These are phyloP conservation scores for Clarireedia hainanense DNA, from an alignment of 2,329 filamentous ascomycete species.

Conservation along the genomic window DNA sequence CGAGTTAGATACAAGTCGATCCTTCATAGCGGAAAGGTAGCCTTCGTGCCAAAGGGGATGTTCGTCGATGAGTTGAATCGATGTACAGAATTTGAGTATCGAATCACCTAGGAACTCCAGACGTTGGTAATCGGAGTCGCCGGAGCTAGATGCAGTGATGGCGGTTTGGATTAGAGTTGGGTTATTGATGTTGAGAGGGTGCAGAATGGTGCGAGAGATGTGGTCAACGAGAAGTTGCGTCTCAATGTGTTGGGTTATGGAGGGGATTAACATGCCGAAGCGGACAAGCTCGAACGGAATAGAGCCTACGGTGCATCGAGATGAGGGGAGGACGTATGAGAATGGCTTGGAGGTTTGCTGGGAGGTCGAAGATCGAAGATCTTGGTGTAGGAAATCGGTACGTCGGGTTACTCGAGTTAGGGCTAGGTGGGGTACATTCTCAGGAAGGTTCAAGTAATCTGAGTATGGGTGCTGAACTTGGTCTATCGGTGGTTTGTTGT, in stretches of 20 bases:
- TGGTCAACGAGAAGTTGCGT: slow-evolving; percentile 53
- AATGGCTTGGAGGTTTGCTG: slow-evolving; percentile 30
- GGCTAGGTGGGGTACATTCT: slow-evolving; percentile 41
- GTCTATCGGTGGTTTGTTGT: slow-evolving; percentile 36
- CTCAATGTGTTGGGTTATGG: slow-evolving; percentile 63
- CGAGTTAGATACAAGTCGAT: slow-evolving; percentile 64
- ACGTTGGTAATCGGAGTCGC: slow-evolving; percentile 65
- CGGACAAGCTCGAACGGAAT: slow-evolving; percentile 33
- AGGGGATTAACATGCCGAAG: slow-evolving; percentile 60
- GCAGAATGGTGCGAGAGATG: slow-evolving; percentile 48
- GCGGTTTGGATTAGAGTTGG: slow-evolving; percentile 55
- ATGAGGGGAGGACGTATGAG: slow-evolving; percentile 37
- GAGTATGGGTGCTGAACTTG: slow-evolving; percentile 33
- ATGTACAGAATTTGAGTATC: slow-evolving; percentile 67
- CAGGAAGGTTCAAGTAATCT: slow-evolving; percentile 33
- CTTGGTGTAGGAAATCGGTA: slow-evolving; percentile 49
- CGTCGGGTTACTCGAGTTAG: slow-evolving; percentile 45
- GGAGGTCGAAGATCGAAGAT: not conserved
- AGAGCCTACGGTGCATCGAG: slow-evolving; percentile 42
- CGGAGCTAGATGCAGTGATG: slow-evolving; percentile 54
- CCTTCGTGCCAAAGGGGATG: slow-evolving; percentile 68
- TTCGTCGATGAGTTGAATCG: slow-evolving; percentile 52
- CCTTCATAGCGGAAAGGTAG: slow-evolving; percentile 61
- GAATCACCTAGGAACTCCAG: slow-evolving; percentile 84
- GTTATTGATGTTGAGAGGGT: slow-evolving; percentile 44